Evolutionary conservation across 2,329 filamentous ascomycete genomes (phyloP), one percentile per base, ranked within the genome.

Genomic region (Fusarium oligoseptatum): DNA sequence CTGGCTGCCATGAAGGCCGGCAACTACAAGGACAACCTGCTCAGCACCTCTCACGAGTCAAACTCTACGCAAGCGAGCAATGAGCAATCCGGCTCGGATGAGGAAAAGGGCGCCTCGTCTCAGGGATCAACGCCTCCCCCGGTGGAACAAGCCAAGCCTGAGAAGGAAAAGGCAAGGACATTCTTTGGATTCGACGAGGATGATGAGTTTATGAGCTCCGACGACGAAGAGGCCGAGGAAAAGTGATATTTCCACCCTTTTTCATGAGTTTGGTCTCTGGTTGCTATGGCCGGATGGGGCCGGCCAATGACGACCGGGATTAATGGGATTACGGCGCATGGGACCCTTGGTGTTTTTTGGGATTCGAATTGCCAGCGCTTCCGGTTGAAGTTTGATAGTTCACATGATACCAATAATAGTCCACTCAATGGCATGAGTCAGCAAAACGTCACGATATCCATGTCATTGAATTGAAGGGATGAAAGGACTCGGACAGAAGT

Each of bases 161-260:
- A 78, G 71, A 87, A 84, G 67, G 80, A 68, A 57, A 84, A 85
- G 74, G 80, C 80, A 20, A 85, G 77, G 78, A 85, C 87, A 0
- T 94, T 95, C 79, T 93, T 92, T 77, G 93, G 93, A 0, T 96
- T 95, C 83, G 93, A 95, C 71, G 93, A 95, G 37, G 92, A 94
- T 64, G 93, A 95, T 56, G 92, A 94, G 77, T 93, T 92, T 72
- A 91, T 92, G 89, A 93, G 91, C 76, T 91, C 89, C 11, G 89
- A 89, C 61, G 89, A 92, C n/a, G 91, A 92, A 37, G 88, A 89
- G 14, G 84, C 85, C 7, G 82, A 84, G 64, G 68, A 64, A 55
- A 67, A 74, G 45, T 73, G 60, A 72, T 48, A 11, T 17, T 39
- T n/a, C 29, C 32, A 22, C 55, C 6, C 9, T 60, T 52, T 57